A percentile compares a stretch with the other conserved stretches of the same genome.
These are phyloP conservation scores for Dactylellina sp. DNA, from an alignment of 2,329 filamentous ascomycete species.

Conservation along the genomic window DNA sequence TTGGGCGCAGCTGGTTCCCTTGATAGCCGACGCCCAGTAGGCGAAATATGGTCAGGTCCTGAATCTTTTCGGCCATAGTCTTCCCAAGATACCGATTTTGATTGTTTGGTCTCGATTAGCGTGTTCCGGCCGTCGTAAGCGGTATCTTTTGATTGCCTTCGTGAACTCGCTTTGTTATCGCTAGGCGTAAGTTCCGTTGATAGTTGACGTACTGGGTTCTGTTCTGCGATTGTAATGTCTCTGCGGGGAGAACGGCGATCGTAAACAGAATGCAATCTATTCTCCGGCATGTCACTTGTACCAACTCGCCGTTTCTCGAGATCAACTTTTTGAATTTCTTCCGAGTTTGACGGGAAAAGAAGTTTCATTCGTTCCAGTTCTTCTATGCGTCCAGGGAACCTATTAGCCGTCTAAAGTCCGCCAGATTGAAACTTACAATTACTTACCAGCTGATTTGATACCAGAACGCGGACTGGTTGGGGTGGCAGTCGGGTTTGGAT, in stretches of 20 bases:
- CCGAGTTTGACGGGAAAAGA: not conserved
- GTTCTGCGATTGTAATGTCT: not conserved
- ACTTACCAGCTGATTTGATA: conserved; percentile 9
- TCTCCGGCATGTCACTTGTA: conserved; percentile 21
- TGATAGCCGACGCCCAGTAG: not conserved
- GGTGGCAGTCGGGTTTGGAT: not conserved
- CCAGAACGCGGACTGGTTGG: not conserved
- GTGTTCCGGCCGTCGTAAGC: not conserved
- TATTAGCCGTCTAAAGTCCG: not conserved
- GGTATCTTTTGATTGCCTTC: not conserved
- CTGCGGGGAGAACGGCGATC: conserved; percentile 34
- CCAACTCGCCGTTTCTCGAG: conserved; percentile 7
- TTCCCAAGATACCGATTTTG: conserved; percentile 1
- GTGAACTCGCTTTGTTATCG: not conserved
- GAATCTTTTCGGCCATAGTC: not conserved
- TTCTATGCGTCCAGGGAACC: not conserved
- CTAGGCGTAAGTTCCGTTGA: not conserved
- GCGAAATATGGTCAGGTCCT: not conserved
- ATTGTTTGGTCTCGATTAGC: not conserved
- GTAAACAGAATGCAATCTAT: conserved; percentile 15
- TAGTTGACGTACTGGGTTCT: not conserved
- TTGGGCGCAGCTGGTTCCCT: not conserved
- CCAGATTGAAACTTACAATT: not conserved
- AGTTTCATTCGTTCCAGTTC: conserved; percentile 13
- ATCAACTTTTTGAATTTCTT: not conserved